Percentiles rank a stretch among this genome's conserved stretches.
phyloP scores from a whole-genome alignment of 495 filamentous ascomycete species.

The Talaromyces liani region DNA sequence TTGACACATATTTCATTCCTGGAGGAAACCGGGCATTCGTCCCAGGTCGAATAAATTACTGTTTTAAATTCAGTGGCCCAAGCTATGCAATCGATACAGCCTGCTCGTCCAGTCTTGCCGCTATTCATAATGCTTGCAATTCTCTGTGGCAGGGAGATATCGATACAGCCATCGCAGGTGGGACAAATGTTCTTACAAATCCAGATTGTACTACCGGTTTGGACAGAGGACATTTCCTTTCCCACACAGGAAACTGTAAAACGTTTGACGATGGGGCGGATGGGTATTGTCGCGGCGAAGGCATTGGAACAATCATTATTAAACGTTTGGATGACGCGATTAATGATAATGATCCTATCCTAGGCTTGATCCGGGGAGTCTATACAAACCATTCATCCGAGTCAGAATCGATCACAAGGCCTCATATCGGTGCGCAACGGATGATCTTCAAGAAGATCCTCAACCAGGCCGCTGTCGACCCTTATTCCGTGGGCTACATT shows the following conservation, averaged over 20 bases:
- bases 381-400: constrained; percentile 71
- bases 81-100: constrained; percentile 84
- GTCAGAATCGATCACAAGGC: constrained; percentile 71
- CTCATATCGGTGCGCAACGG: constrained; percentile 64
- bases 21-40: constrained; percentile 23
- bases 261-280: constrained; percentile 71
- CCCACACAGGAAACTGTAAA: constrained; percentile 70
- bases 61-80: constrained; percentile 82
- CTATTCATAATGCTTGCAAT: constrained; percentile 80
- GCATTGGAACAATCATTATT: constrained; percentile 61
- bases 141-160: constrained; percentile 75
- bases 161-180: constrained; percentile 77
- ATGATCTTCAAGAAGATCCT: constrained; percentile 59
- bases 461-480: constrained; percentile 60
- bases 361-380: constrained; percentile 58
- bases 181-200: constrained; percentile 72
- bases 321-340: constrained; percentile 70
- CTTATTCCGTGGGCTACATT: constrained; percentile 69
- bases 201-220: constrained; percentile 80
- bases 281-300: constrained; percentile 72
- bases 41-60: constrained; percentile 71
- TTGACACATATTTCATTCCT: constrained; percentile 34
- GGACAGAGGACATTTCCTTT: constrained; percentile 77
- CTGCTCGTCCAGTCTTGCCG: constrained; percentile 78
- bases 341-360: constrained; percentile 65